Base-by-base conservation (phyloP, 352 stramenopile species). In the Pythium insidiosum region DNA sequence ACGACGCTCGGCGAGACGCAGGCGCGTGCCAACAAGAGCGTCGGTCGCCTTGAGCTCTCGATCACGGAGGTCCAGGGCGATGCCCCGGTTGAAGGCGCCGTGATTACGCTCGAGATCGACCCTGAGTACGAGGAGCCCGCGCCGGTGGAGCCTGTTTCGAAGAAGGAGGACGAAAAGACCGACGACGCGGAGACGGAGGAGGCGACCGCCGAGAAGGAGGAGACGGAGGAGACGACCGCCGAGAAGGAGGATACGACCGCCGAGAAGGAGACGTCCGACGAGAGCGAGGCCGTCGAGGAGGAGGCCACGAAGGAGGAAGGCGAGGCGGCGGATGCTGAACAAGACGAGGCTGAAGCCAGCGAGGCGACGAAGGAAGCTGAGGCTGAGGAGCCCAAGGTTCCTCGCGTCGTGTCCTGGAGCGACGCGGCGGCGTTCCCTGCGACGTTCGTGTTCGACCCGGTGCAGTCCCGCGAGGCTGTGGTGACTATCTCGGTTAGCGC, bases 391-490 rank as follows among this genome's bases (percentile, higher is more conserved):
- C n/a, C n/a, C n/a, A n/a, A n/a, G n/a, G n/a, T n/a, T n/a, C n/a
- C 19, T 10, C 58, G 58, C 29, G 50, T 52, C 38, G 56, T 73
- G 28, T 41, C 43, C 18, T 75, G 65, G 65, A 47, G 38, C 16
- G 57, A 66, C 16, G 48, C 24, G 20, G 58, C 46, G 12, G 24
- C 56, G 20, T 80, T 90, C 53, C 80, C 77, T 10, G 67, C 63
- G 10, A 78, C 66, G 23, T 85, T 93, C 34, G 71, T 85, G 35
- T 93, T 90, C 41, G 80, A 93, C 46, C 75, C 71, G 0, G 73
- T 93, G 53, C 80, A 88, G 54, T 89, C 78, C 29, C 77, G 77
- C 20, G 80, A 93, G 54, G 77, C 80, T 15, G 56, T 88, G 4
- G 73, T 88, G 58, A 84, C 61, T 16, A 66, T 93, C 46, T 69